A percentile compares a stretch with the other conserved stretches of the same genome.
Conservation (phyloP, 2,329 filamentous ascomycete species). For the Neofusicoccum parvum region DNA sequence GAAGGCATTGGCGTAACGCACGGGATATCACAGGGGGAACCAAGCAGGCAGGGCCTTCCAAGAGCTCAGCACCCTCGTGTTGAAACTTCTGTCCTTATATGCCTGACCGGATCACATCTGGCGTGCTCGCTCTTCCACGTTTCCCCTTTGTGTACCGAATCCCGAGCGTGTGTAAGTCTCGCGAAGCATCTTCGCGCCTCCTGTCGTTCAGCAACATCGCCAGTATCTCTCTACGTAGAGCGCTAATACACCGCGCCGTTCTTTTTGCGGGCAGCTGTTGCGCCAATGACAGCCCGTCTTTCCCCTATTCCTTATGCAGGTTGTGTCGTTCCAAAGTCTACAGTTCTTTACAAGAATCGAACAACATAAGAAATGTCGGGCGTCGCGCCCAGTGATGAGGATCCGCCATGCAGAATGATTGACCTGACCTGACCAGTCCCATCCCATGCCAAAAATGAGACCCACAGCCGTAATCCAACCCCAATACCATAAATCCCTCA, state of each 20-base stretch:
- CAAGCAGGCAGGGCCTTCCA: too few species aligned
- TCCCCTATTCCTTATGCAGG: background rate
- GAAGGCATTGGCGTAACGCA: too few species aligned
- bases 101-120: too few species aligned
- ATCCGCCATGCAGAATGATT: background rate
- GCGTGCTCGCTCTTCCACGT: too few species aligned
- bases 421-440: background rate
- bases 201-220: too few species aligned
- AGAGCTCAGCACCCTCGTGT: too few species aligned
- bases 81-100: too few species aligned
- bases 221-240: background rate
- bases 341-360: background rate
- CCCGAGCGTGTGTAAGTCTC: too few species aligned
- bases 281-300: background rate
- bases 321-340: conserved; percentile 3
- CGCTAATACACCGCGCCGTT: background rate
- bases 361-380: background rate
- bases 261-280: too few species aligned
- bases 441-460: background rate
- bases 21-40: too few species aligned
- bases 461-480: background rate
- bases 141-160: too few species aligned
- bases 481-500: background rate
- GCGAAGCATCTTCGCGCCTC: too few species aligned
- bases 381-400: background rate